These are phyloP conservation scores for Cladorrhinum sp. DNA, from an alignment of 2,329 filamentous ascomycete species.

Conservation along the genomic window DNA sequence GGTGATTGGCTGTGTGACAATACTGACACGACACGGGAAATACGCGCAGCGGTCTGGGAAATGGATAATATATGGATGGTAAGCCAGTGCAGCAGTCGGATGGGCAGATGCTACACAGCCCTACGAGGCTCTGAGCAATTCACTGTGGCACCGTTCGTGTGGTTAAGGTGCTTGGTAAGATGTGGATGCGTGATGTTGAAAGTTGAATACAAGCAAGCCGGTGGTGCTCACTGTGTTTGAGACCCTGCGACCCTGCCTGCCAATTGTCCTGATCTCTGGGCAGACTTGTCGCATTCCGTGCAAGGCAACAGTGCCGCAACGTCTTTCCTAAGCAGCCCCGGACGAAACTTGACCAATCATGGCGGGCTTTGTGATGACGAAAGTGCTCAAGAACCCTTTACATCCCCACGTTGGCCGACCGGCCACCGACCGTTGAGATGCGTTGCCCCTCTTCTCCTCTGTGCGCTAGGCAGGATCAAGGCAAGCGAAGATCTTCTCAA, in stretches of 20 bases:
- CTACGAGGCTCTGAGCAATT: background rate
- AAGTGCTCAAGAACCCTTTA: background rate
- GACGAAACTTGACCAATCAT: background rate
- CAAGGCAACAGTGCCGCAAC: conserved; percentile 10
- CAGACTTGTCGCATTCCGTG: background rate
- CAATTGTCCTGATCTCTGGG: background rate
- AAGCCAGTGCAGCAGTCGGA: background rate
- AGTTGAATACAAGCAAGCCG: no score
- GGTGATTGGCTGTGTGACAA: background rate
- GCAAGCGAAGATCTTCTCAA: background rate
- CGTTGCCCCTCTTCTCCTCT: background rate
- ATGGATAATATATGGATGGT: background rate
- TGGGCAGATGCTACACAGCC: background rate
- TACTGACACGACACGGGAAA: background rate
- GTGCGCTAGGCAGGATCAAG: background rate
- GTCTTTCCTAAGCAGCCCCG: background rate
- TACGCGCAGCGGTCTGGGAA: background rate
- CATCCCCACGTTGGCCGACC: background rate
- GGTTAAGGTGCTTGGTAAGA: no score
- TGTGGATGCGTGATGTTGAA: background rate
- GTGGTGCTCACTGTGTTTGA: no score
- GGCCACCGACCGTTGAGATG: background rate
- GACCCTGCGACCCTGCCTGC: no score
- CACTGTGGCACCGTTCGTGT: no score
- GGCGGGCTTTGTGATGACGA: no score